Conservation (phyloP, 306 rosid species). For the Begonia fuchsioides region DNA sequence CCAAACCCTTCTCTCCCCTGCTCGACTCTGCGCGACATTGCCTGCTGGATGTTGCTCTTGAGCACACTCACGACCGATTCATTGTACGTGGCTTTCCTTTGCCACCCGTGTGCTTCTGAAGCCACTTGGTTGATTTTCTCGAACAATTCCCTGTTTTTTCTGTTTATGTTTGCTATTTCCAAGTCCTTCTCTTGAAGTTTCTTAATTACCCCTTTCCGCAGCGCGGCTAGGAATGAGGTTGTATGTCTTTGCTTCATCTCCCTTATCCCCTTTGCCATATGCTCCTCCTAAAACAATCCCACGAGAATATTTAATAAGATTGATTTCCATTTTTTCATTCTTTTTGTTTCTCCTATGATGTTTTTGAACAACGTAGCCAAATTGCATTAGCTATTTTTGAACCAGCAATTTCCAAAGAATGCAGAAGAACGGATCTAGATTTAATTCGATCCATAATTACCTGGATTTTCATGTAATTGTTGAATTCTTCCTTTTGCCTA, state of each 20-base stretch:
- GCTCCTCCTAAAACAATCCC: constrained; percentile 66
- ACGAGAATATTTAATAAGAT: too few species aligned
- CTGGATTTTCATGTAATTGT: constrained; percentile 64
- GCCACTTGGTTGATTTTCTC: constrained; percentile 81
- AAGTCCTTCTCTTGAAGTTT: constrained; percentile 56
- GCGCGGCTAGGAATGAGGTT: constrained; percentile 42
- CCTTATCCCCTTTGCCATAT: constrained; percentile 59
- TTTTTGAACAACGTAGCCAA: too few species aligned
- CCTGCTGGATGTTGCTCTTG: constrained; percentile 73
- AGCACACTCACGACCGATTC: constrained; percentile 68
- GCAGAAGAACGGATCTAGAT: too few species aligned
- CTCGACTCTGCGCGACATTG: constrained; percentile 69
- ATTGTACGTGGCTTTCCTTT: constrained; percentile 63
- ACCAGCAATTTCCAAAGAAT: too few species aligned
- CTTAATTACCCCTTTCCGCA: constrained; percentile 55
- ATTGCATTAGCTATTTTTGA: too few species aligned
- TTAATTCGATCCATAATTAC: constrained; percentile 12
- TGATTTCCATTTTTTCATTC: too few species aligned
- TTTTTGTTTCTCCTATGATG: too few species aligned
- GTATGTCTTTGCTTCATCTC: constrained; percentile 70
- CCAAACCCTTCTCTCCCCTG: constrained; percentile 92
- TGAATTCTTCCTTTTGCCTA: constrained; percentile 73
- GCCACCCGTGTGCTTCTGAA: constrained; percentile 74
- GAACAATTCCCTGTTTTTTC: constrained; percentile 52
- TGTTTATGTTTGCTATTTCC: constrained; percentile 69